Evolutionary conservation across 2,329 filamentous ascomycete species (phyloP).

Genomic region (Calonectria leucothoes): DNA sequence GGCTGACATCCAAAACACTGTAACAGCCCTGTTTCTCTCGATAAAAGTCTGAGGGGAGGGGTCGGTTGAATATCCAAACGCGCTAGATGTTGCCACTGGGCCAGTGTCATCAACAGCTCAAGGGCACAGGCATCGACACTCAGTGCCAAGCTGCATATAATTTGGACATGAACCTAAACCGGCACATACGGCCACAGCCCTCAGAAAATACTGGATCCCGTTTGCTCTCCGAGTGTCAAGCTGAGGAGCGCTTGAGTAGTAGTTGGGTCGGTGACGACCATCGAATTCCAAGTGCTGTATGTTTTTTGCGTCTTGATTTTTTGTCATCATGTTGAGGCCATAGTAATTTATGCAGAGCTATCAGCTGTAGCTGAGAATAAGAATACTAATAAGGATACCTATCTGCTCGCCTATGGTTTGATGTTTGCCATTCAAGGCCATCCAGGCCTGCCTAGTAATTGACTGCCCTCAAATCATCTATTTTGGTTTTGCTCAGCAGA

Average conservation of each 20-base stretch:
- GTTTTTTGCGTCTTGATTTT: neutral
- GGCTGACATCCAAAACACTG: neutral
- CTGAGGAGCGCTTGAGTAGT: conserved; percentile 20
- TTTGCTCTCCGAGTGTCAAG: conserved; percentile 18
- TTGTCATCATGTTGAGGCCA: neutral
- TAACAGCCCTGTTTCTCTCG: neutral
- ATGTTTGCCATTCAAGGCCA: neutral
- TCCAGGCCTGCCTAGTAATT: neutral
- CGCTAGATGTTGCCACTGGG: neutral
- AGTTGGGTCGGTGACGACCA: conserved; percentile 26
- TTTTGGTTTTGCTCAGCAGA: neutral
- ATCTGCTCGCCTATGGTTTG: neutral
- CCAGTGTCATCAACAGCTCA: neutral
- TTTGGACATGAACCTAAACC: neutral
- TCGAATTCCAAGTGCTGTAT: conserved; percentile 18
- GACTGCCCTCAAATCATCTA: neutral
- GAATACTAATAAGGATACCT: neutral
- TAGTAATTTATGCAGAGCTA: neutral
- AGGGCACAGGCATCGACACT: neutral
- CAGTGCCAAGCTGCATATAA: neutral
- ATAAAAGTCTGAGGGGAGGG: neutral
- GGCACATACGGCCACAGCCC: conserved; percentile 16
- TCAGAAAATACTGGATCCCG: conserved; percentile 20
- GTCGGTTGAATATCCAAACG: neutral
- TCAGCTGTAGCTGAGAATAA: neutral